Percentiles rank a stretch among this genome's conserved stretches.
These are phyloP conservation scores for Phytophthora pseudosyringae DNA, from an alignment of 352 stramenopile species.

Conservation along the genomic window DNA sequence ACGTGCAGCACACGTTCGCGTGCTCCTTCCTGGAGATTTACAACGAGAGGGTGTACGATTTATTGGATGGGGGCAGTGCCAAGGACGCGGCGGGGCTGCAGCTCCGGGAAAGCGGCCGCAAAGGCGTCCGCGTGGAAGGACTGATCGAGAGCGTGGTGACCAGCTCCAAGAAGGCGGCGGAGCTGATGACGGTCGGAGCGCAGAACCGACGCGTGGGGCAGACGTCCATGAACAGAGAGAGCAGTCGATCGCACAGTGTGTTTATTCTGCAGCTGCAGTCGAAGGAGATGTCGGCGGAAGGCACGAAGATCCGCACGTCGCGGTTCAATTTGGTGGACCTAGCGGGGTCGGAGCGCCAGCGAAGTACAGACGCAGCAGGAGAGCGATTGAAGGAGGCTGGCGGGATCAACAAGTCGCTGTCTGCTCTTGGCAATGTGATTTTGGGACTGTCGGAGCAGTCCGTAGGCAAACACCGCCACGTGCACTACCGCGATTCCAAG, in stretches of 20 bases:
- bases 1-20: conserved; percentile 69
- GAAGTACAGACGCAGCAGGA: conserved; percentile 94
- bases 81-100: conserved; percentile 66
- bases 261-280: conserved; percentile 86
- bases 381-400: conserved; percentile 96
- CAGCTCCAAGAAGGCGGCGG: conserved; percentile 65
- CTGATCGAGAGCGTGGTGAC: conserved; percentile 78
- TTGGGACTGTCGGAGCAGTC: conserved; percentile 86
- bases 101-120: conserved; percentile 75
- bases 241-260: conserved; percentile 84
- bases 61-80: conserved; percentile 76
- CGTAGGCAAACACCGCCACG: conserved; percentile 79
- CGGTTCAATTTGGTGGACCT: conserved; percentile 99
- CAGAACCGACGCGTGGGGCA: conserved; percentile 82
- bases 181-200: conserved; percentile 78
- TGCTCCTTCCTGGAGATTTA: conserved; percentile 96
- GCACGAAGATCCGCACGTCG: conserved; percentile 79
- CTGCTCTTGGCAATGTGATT: conserved; percentile 96
- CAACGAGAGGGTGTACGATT: conserved; percentile 94
- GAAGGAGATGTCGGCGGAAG: conserved; percentile 59
- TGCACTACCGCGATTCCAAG: conserved; percentile 89
- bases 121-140: conserved; percentile 79
- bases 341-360: conserved; percentile 96
- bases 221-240: conserved; percentile 89
- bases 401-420: conserved; percentile 97